Evolutionary conservation across 495 filamentous ascomycete genomes (phyloP).

Genomic region (Penicillium paradoxum): DNA sequence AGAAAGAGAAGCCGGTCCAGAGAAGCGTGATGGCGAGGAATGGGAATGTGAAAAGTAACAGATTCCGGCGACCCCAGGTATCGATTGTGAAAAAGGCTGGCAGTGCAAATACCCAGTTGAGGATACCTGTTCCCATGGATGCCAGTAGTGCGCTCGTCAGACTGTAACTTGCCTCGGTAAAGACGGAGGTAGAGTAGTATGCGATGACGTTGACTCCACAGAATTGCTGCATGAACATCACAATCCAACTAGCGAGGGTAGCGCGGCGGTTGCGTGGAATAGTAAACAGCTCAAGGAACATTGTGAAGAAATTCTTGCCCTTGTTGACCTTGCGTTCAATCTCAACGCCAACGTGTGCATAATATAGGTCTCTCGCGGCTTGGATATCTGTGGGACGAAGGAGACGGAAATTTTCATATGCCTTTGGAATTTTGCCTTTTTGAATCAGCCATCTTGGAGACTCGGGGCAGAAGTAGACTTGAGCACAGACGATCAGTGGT

Average conservation of each 20-base stretch:
- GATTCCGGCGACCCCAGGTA: conserved; percentile 56
- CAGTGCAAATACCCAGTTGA: conserved; percentile 61
- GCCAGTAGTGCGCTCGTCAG: conserved; percentile 46
- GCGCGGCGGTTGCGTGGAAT: conserved; percentile 51
- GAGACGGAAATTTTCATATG: conserved; percentile 40
- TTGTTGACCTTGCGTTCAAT: conserved; percentile 42
- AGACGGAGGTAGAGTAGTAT: conserved; percentile 54
- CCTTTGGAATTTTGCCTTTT: conserved; percentile 42
- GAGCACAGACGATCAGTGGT: conserved; percentile 39
- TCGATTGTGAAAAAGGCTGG: conserved; percentile 68
- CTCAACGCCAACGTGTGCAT: conserved; percentile 45
- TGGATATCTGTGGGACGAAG: conserved; percentile 45
- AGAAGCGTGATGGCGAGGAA: conserved; percentile 56
- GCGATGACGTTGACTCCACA: conserved; percentile 52
- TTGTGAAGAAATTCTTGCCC: conserved; percentile 43
- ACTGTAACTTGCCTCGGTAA: conserved; percentile 44
- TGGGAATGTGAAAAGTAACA: conserved; percentile 63
- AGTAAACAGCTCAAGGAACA: conserved; percentile 50
- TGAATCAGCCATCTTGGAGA: conserved; percentile 65
- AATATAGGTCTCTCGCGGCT: conserved; percentile 51
- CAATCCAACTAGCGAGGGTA: conserved; percentile 46
- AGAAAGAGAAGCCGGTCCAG: conserved; percentile 54
- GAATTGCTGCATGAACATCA: conserved; percentile 51
- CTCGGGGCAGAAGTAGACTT: conserved; percentile 60
- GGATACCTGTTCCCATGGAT: conserved; percentile 59